These are phyloP conservation scores for Sugiyamaella neomexicana DNA, from an alignment of 1,139 yeast species.

Conservation along the genomic window DNA sequence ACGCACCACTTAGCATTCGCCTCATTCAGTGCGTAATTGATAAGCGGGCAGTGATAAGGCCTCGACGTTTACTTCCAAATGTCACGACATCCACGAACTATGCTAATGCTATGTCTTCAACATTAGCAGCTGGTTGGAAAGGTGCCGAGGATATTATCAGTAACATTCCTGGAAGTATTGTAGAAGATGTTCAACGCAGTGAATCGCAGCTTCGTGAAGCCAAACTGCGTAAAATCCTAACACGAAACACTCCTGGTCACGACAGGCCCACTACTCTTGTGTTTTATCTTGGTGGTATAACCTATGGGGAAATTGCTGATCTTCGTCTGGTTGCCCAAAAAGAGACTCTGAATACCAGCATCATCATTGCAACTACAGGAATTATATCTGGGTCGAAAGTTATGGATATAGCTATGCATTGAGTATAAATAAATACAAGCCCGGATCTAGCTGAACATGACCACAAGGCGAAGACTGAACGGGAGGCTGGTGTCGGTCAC, in stretches of 20 bases:
- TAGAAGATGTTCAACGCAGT: constrained; percentile 40
- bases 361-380: constrained; percentile 58
- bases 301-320: constrained; percentile 72
- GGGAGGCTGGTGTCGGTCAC: constrained; percentile 61
- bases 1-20: constrained; percentile 48
- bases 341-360: constrained; percentile 33
- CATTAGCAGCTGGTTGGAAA: constrained; percentile 34
- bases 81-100: constrained; percentile 14
- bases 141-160: constrained; percentile 41
- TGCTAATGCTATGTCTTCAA: constrained; percentile 13
- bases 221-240: constrained; percentile 39
- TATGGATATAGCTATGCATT: constrained; percentile 28
- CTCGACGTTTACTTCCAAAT: constrained; percentile 16
- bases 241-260: constrained; percentile 35
- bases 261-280: constrained; percentile 44
- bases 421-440: too few relatives aligned
- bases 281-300: constrained; percentile 74
- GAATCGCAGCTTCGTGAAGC: constrained; percentile 37
- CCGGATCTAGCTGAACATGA: constrained; percentile 25
- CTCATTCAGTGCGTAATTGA: constrained; percentile 44
- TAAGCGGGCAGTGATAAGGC: constrained; percentile 28
- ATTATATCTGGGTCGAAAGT: constrained; percentile 52
- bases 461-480: constrained; percentile 41
- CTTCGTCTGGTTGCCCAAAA: constrained; percentile 55
- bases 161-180: constrained; percentile 40